These are phyloP conservation scores for Fusarium lyarnte DNA, from an alignment of 2,329 filamentous ascomycete genomes.

Conservation along the genomic window DNA sequence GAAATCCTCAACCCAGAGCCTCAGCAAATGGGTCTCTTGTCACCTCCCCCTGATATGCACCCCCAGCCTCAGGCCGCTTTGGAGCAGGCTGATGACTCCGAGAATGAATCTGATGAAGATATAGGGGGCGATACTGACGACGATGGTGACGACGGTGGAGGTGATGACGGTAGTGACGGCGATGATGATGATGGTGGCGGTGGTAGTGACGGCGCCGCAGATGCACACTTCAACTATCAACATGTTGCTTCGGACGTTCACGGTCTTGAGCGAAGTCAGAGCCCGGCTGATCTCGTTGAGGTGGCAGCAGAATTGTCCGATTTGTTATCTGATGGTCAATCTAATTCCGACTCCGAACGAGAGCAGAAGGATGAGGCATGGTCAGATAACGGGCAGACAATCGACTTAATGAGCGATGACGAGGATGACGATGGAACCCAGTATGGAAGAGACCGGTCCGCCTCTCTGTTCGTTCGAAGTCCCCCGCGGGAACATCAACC, in stretches of 20 bases:
- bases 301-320: neutral
- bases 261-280: neutral
- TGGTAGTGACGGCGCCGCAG: neutral
- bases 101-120: neutral
- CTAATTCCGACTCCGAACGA: neutral
- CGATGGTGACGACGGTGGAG: neutral
- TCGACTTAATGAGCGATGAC: conserved; percentile 13
- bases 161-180: neutral
- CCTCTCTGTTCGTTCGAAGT: conserved; percentile 18
- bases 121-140: conserved; percentile 4
- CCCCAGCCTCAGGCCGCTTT: conserved; percentile 10
- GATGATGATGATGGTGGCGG: neutral
- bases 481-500: neutral
- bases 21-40: neutral
- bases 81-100: neutral
- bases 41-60: conserved; percentile 8
- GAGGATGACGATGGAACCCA: neutral
- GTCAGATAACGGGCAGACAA: neutral
- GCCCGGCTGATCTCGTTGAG: neutral
- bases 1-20: neutral
- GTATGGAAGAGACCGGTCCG: neutral
- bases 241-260: neutral
- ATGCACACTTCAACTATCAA: too few species aligned
- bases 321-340: too few species aligned
- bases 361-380: neutral